Conservation (phyloP, 129 eudicot species). For the Erigeron canadensis region DNA sequence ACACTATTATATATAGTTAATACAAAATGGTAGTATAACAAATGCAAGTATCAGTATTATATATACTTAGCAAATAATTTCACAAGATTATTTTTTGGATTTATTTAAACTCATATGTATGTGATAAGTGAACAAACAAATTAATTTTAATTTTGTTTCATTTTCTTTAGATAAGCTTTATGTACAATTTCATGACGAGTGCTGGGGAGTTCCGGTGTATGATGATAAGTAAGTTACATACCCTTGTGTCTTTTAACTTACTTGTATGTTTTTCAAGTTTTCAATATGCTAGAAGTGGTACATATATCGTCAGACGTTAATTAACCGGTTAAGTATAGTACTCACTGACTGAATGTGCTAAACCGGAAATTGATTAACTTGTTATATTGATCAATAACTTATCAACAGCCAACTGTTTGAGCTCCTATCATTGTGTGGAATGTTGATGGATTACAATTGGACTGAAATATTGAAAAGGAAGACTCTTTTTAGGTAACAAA, state of each 20-base stretch:
- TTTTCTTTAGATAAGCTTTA: conserved; percentile 69
- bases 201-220: conserved; percentile 99
- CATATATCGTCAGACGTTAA: too few relatives aligned
- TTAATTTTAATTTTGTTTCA: background rate
- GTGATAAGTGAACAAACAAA: background rate
- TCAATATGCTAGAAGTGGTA: background rate
- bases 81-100: background rate
- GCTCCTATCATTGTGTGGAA: conserved; percentile 84
- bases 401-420: conserved; percentile 79
- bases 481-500: conserved; percentile 60
- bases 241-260: conserved; percentile 3
- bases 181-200: conserved; percentile 93
- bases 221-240: conserved; percentile 81
- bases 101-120: background rate
- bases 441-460: conserved; percentile 99
- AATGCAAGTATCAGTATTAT: background rate
- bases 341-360: too few relatives aligned
- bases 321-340: background rate
- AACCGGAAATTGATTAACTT: conserved; percentile 13
- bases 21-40: background rate
- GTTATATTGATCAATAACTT: background rate
- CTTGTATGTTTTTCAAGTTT: background rate
- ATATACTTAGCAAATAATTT: background rate
- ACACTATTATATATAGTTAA: background rate
- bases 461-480: conserved; percentile 88